These are phyloP conservation scores for Poa annua DNA, from an alignment of 176 grass and related monocot genomes.

Conservation along the genomic window DNA sequence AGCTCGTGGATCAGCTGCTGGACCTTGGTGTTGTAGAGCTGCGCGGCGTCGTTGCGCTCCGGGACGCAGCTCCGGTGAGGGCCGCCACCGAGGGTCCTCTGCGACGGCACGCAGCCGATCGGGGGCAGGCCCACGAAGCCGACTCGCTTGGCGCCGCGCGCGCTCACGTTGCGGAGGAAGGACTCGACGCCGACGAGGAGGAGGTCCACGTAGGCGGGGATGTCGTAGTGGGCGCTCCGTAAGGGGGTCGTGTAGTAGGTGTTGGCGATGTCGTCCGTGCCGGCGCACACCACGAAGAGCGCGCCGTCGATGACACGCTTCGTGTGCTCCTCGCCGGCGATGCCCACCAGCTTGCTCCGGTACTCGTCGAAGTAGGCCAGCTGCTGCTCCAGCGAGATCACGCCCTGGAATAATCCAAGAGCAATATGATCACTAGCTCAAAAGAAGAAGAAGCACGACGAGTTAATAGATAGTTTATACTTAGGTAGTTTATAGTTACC, in stretches of 20 bases:
- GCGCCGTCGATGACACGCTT: constrained; percentile 50
- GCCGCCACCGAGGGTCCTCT: constrained; percentile 62
- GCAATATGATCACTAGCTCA: not conserved
- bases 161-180: constrained; percentile 38
- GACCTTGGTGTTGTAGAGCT: constrained; percentile 58
- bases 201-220: constrained; percentile 72
- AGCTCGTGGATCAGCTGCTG: constrained; percentile 37
- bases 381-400: constrained; percentile 69
- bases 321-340: constrained; percentile 62
- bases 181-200: constrained; percentile 51
- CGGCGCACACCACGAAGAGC: constrained; percentile 69
- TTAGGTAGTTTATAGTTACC: constrained; percentile 14
- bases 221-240: constrained; percentile 57
- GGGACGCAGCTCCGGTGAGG: constrained; percentile 41
- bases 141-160: constrained; percentile 49
- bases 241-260: constrained; percentile 88
- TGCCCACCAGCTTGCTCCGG: constrained; percentile 50
- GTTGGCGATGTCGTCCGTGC: constrained; percentile 82
- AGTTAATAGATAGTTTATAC: not conserved
- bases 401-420: constrained; percentile 38
- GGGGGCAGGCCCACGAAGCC: constrained; percentile 74
- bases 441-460: not conserved
- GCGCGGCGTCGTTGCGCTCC: constrained; percentile 65
- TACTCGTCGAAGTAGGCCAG: constrained; percentile 75
- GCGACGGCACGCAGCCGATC: constrained; percentile 80